Percentiles rank a stretch among this genome's conserved stretches.
Conservation (phyloP, 306 rosid species). For the Acacia acuminata region DNA sequence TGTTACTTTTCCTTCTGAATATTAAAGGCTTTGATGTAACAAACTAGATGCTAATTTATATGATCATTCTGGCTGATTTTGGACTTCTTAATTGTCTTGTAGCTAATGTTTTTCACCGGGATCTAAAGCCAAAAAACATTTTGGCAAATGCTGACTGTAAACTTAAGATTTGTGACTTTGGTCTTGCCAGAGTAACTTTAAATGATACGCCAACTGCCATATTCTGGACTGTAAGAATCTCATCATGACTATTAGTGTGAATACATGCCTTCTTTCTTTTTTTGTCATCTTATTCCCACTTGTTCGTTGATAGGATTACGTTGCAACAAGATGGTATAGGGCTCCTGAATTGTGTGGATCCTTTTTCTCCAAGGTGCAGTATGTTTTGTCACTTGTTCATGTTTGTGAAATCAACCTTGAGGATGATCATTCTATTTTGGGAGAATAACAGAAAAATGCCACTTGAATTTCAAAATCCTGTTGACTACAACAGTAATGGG, state of each 20-base stretch:
- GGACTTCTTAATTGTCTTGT: slow-evolving; percentile 42
- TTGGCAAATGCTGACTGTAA: slow-evolving; percentile 99
- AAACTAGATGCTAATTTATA: slow-evolving; percentile 26
- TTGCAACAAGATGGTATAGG: slow-evolving; percentile 99
- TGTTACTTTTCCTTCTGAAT: slow-evolving; percentile 21
- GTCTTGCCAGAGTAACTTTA: slow-evolving; percentile 98
- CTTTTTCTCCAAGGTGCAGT: slow-evolving; percentile 89
- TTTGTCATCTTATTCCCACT: slow-evolving; percentile 27
- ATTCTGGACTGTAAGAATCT: slow-evolving; percentile 89
- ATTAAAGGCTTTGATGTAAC: background rate
- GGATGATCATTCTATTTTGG: background rate
- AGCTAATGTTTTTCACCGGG: slow-evolving; percentile 99
- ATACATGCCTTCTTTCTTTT: slow-evolving; percentile 20
- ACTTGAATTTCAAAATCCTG: too few species aligned
- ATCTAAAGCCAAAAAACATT: slow-evolving; percentile 95
- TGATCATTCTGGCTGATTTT: slow-evolving; percentile 37
- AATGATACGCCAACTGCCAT: slow-evolving; percentile 98
- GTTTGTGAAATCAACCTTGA: slow-evolving; percentile 27
- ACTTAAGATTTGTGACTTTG: slow-evolving; percentile 98
- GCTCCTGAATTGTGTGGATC: slow-evolving; percentile 99
- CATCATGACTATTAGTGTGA: slow-evolving; percentile 15
- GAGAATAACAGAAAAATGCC: too few species aligned
- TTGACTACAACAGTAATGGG: too few species aligned
- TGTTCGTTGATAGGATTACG: slow-evolving; percentile 77
- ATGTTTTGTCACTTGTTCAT: slow-evolving; percentile 23